A percentile compares a stretch with the other conserved stretches of the same genome.
Conservation (phyloP, 805 yeast species). For the Starmerella cellae region DNA sequence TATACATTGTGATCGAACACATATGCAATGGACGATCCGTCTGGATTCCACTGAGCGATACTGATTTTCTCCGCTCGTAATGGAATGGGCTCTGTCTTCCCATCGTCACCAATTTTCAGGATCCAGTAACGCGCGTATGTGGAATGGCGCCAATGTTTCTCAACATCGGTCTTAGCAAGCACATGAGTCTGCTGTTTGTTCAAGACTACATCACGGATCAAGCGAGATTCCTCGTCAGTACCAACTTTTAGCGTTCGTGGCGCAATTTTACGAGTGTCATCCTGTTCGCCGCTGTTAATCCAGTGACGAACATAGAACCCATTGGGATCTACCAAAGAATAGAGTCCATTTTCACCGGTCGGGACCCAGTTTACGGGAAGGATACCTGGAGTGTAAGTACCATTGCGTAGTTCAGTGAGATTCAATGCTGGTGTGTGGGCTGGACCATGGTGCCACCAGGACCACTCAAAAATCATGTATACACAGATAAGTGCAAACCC, state of each 20-base stretch:
- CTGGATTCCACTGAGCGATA: constrained; percentile 66
- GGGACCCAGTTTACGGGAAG: constrained; percentile 16
- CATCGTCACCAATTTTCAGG: not conserved
- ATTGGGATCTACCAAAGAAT: constrained; percentile 1
- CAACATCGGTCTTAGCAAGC: constrained; percentile 40
- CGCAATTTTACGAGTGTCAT: constrained; percentile 4
- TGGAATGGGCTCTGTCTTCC: constrained; percentile 16
- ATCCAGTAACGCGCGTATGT: constrained; percentile 49
- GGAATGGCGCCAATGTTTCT: constrained; percentile 58
- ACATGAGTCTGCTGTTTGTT: constrained; percentile 34
- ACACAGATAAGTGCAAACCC: not conserved
- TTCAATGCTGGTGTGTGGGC: constrained; percentile 9
- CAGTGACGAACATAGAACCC: constrained; percentile 35
- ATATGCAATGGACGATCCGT: constrained; percentile 50
- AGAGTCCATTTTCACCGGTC: constrained; percentile 18
- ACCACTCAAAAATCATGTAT: not conserved
- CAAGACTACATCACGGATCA: constrained; percentile 30
- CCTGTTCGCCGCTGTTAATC: constrained; percentile 10
- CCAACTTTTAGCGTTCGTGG: constrained; percentile 34
- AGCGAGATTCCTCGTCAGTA: constrained; percentile 15
- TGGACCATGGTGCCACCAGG: not conserved
- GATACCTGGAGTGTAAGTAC: constrained; percentile 10
- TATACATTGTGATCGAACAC: constrained; percentile 61
- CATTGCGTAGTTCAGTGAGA: constrained; percentile 17
- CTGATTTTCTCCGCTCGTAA: constrained; percentile 29